Percentiles rank a stretch among this genome's conserved stretches.
Conservation (phyloP, 164 flowering plant species). For the Buxus sempervirens region DNA sequence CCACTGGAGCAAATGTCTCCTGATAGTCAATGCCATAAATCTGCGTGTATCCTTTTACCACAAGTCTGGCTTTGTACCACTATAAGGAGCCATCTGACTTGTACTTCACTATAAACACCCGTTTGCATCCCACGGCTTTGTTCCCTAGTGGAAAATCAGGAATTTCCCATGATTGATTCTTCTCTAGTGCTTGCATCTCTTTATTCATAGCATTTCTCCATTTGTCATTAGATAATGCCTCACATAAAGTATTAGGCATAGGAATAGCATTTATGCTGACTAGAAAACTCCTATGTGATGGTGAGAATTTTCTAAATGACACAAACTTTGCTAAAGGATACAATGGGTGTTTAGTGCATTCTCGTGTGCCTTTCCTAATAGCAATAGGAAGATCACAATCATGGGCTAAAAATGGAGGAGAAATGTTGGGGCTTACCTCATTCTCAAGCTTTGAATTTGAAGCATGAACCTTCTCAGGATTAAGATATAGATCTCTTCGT, state of each 20-base stretch:
- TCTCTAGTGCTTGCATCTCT: constrained; percentile 10
- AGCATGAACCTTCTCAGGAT: too few species aligned
- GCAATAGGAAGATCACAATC: not conserved
- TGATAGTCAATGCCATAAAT: not conserved
- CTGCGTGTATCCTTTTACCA: not conserved
- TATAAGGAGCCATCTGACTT: not conserved
- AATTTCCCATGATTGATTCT: constrained; percentile 6
- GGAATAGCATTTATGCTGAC: constrained; percentile 11
- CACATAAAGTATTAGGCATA: constrained; percentile 12
- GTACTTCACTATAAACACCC: not conserved
- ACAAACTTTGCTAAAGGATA: constrained; percentile 5
- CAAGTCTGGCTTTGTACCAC: not conserved
- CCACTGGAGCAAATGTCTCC: not conserved
- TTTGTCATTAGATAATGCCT: constrained; percentile 21
- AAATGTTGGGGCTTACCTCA: constrained; percentile 6
- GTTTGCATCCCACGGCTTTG: not conserved
- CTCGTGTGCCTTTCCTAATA: not conserved
- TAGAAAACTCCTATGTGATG: constrained; percentile 15
- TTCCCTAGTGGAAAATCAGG: not conserved
- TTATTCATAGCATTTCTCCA: constrained; percentile 20
- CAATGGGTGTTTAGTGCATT: not conserved
- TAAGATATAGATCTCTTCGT: too few species aligned
- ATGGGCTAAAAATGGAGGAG: not conserved
- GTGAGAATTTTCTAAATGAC: constrained; percentile 4
- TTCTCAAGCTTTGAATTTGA: too few species aligned